Evolutionary conservation across 371 early-diverging fungal species (phyloP).

Genomic region (Apophysomyces elegans): DNA sequence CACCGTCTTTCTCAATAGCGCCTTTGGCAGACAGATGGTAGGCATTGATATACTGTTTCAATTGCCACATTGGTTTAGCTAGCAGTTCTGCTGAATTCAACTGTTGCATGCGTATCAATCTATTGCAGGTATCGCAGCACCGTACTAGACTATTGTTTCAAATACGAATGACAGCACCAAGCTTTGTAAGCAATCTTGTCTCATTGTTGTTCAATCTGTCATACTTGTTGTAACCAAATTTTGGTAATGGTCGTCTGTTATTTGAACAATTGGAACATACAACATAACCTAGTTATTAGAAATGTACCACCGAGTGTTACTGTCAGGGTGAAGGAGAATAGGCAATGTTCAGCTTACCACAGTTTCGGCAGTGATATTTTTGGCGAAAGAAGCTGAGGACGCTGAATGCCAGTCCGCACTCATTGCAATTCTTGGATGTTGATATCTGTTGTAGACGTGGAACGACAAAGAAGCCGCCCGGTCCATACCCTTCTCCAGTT

Average conservation of each 20-base stretch:
- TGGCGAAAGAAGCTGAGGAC: slow-evolving; percentile 47
- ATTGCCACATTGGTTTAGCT: slow-evolving; percentile 30
- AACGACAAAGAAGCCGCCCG: slow-evolving; percentile 47
- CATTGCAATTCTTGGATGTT: slow-evolving; percentile 36
- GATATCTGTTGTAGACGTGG: slow-evolving; percentile 39
- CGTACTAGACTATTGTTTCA: slow-evolving; percentile 37
- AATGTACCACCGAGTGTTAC: neutral
- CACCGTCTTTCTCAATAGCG: slow-evolving; percentile 46
- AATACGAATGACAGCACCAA: neutral
- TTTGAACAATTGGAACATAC: slow-evolving; percentile 51
- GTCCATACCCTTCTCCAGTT: slow-evolving; percentile 36
- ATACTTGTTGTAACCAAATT: slow-evolving; percentile 59
- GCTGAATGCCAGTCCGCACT: slow-evolving; percentile 43
- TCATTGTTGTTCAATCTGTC: neutral
- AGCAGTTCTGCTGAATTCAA: slow-evolving; percentile 39
- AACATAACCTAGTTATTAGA: slow-evolving; percentile 39
- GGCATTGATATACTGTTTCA: slow-evolving; percentile 45
- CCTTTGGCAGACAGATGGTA: slow-evolving; percentile 42
- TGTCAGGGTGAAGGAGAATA: neutral
- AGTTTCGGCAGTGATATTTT: slow-evolving; percentile 54
- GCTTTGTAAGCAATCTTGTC: neutral
- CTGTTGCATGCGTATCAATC: slow-evolving; percentile 44
- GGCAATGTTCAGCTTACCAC: slow-evolving; percentile 38
- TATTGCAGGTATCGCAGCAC: slow-evolving; percentile 48
- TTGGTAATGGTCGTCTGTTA: slow-evolving; percentile 36